Conservation (phyloP, 768 basidiomycete genomes). For the Boletus eberwhitei region DNA sequence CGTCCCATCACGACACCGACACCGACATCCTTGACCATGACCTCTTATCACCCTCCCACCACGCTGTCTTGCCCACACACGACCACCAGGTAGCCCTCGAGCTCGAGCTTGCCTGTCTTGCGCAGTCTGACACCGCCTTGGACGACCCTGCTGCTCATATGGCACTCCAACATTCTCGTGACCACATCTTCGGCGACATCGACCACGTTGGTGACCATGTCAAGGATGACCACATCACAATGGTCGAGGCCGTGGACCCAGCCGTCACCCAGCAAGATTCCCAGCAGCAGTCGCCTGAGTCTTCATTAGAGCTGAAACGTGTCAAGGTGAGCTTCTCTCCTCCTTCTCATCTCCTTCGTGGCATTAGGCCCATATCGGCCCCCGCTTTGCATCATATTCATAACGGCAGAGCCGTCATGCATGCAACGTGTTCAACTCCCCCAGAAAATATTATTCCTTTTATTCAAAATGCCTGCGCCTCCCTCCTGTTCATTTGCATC, state of each 20-base stretch:
- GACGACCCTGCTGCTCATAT: slow-evolving; percentile 27
- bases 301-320: slow-evolving; percentile 77
- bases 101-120: slow-evolving; percentile 28
- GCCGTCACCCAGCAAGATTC: slow-evolving; percentile 49
- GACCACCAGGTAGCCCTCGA: slow-evolving; percentile 32
- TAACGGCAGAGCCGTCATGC: slow-evolving; percentile 20
- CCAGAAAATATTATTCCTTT: slow-evolving; percentile 10
- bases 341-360: slow-evolving; percentile 18
- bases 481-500: slow-evolving; percentile 19
- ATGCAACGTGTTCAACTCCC: slow-evolving; percentile 24
- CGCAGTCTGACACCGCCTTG: slow-evolving; percentile 27
- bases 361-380: slow-evolving; percentile 12
- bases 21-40: slow-evolving; percentile 32
- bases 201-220: slow-evolving; percentile 32
- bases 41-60: slow-evolving; percentile 33
- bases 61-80: slow-evolving; percentile 26
- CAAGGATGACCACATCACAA: slow-evolving; percentile 32
- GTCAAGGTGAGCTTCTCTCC: slow-evolving; percentile 60
- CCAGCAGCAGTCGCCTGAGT: slow-evolving; percentile 60
- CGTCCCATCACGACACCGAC: slow-evolving; percentile 29
- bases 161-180: slow-evolving; percentile 28
- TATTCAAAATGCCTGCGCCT: slow-evolving; percentile 15
- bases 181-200: slow-evolving; percentile 33
- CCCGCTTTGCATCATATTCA: slow-evolving; percentile 20
- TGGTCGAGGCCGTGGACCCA: slow-evolving; percentile 37